These are phyloP conservation scores for Backusella tuberculispora DNA, from an alignment of 192 early-diverging fungal species.

Conservation along the genomic window DNA sequence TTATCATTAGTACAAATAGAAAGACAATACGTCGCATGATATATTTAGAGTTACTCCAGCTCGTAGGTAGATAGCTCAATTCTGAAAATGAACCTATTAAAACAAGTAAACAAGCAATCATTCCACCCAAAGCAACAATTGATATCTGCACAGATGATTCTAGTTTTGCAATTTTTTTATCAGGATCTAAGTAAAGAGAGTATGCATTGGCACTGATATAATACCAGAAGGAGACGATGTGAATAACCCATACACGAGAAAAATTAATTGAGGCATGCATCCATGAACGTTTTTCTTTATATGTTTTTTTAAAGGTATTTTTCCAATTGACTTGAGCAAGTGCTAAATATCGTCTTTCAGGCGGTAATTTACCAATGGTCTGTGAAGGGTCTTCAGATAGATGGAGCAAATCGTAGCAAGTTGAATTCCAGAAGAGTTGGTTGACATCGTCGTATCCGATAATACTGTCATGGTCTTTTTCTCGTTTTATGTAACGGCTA, in stretches of 20 bases:
- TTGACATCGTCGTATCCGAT: slow-evolving; percentile 88
- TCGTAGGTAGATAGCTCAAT: slow-evolving; percentile 69
- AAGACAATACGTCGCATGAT: slow-evolving; percentile 57
- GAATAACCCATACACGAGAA: slow-evolving; percentile 85
- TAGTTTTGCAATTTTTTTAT: slow-evolving; percentile 42
- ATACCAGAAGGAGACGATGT: slow-evolving; percentile 78
- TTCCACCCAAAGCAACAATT: slow-evolving; percentile 71
- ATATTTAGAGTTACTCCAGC: slow-evolving; percentile 56
- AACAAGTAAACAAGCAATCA: slow-evolving; percentile 69
- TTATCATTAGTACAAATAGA: slow-evolving; percentile 60
- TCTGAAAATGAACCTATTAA: slow-evolving; percentile 69
- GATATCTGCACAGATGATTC: slow-evolving; percentile 61
- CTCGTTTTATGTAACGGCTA: slow-evolving; percentile 73
- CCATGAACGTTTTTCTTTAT: slow-evolving; percentile 83
- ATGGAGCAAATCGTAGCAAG: slow-evolving; percentile 41
- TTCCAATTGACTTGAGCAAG: slow-evolving; percentile 72
- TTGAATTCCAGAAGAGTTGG: slow-evolving; percentile 80
- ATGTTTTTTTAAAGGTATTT: slow-evolving; percentile 77
- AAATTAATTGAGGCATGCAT: slow-evolving; percentile 85
- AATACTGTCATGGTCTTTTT: slow-evolving; percentile 73
- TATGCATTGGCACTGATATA: slow-evolving; percentile 75
- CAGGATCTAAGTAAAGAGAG: slow-evolving; percentile 60
- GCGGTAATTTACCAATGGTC: slow-evolving; percentile 61
- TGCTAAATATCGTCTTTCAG: slow-evolving; percentile 62
- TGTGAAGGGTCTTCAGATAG: neutral